Evolutionary conservation across 1,284 basidiomycete genomes (phyloP), one percentile per base, ranked within the genome.

Genomic region (Boletellus dicymbophilus): DNA sequence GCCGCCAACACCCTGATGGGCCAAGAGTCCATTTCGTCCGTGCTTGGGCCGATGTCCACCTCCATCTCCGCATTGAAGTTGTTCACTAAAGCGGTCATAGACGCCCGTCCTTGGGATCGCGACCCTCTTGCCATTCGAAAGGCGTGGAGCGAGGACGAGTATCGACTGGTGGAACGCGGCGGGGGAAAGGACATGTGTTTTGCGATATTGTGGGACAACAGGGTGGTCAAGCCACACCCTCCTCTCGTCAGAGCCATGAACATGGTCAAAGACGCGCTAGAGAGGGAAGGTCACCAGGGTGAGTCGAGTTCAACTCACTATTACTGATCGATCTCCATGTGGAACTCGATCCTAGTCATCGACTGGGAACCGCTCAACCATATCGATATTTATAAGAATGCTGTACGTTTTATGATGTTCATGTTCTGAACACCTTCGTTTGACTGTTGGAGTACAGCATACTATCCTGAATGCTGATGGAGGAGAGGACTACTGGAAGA

Each of bases 1-100:
- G 77, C 80, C 0, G 70, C 74, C 8, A 88, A 85, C 51, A 79
- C 84, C 1, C 63, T 88, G 46, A 79, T 82, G 53, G 90, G 89
- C 6, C 85, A 88, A 68, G 87, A 90, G 48, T 82, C 85, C 6
- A 74, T 92, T 25, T 74, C 75, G 2, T 90, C 86, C 2, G 86
- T 91, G 39, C 75, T 90, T 3, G 90, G 90, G 0, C 91, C 91
- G 2, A 76, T 93, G 59, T 73, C 84, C 3, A 74, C 75, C 18
- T 80, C 77, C 12, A 53, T 93, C 8, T 72, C 67, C 4, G 84
- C 79, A 2, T 59, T 92, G 44, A 84, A 84, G 57, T 57, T 77
- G 2, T 91, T 91, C 69, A 79, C 81, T 49, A 80, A 85, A 60
- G 74, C 75, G 0, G 74, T 90, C 6, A 60, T 83, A 15, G 72